phyloP scores from a whole-genome alignment of 2,329 filamentous ascomycete genomes.

The Colletotrichum orchidophilum region DNA sequence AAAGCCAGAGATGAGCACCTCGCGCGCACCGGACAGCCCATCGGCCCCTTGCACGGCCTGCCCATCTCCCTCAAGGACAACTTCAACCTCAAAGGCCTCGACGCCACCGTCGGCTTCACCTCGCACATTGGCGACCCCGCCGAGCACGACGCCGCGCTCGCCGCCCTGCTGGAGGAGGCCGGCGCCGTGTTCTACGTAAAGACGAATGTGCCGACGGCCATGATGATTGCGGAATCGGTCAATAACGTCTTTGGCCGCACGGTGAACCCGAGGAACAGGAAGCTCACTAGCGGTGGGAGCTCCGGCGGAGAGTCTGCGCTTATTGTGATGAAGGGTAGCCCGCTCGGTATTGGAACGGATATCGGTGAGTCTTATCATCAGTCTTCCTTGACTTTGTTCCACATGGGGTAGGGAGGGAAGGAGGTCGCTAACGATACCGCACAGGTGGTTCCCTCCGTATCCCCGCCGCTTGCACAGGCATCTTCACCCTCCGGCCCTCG shows the following conservation, averaged over 20 bases:
- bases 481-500: constrained; percentile 66
- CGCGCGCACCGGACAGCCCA: constrained; percentile 52
- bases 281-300: constrained; percentile 69
- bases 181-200: constrained; percentile 67
- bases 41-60: constrained; percentile 73
- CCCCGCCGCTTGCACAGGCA: constrained; percentile 65
- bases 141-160: constrained; percentile 50
- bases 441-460: constrained; percentile 62
- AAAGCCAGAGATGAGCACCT: constrained; percentile 59
- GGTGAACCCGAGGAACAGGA: constrained; percentile 68
- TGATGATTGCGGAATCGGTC: constrained; percentile 75
- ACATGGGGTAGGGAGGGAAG: no score
- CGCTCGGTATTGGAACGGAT: constrained; percentile 71
- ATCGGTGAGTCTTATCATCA: constrained; percentile 50
- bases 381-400: fast-evolving
- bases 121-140: constrained; percentile 69
- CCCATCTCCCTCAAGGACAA: constrained; percentile 77
- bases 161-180: constrained; percentile 51
- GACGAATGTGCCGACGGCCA: constrained; percentile 68
- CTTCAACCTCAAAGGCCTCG: constrained; percentile 69
- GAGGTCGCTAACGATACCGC: no score
- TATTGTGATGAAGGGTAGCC: constrained; percentile 65
- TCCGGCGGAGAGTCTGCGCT: constrained; percentile 75
- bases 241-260: constrained; percentile 73
- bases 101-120: constrained; percentile 69